A percentile compares a stretch with the other conserved stretches of the same genome.
phyloP scores from a whole-genome alignment of 1,139 yeast species.

The Petasospora rhodanensis region DNA sequence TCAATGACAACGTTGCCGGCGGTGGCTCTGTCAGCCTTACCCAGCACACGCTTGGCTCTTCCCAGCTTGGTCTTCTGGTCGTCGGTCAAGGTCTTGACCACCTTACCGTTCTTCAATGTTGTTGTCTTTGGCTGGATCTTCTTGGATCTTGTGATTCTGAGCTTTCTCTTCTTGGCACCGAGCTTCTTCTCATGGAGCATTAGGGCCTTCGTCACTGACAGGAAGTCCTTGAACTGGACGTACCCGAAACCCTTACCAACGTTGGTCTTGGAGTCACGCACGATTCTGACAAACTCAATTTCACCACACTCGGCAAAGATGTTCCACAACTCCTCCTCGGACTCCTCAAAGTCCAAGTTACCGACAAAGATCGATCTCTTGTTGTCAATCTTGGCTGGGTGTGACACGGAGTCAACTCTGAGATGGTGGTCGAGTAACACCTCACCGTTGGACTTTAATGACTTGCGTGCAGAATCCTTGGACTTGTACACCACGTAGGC shows the following conservation, averaged over 20 bases:
- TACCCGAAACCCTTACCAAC: conserved; percentile 97
- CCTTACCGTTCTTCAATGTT: conserved; percentile 12
- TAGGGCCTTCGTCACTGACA: conserved; percentile 78
- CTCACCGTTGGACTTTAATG: conserved; percentile 56
- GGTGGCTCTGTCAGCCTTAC: conserved; percentile 74
- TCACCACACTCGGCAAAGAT: conserved; percentile 69
- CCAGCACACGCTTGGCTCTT: conserved; percentile 68
- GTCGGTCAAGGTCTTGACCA: conserved; percentile 40
- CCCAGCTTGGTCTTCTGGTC: conserved; percentile 75
- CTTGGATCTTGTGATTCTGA: conserved; percentile 79
- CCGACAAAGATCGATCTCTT: conserved; percentile 89
- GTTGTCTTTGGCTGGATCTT: conserved; percentile 37
- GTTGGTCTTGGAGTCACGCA: conserved; percentile 90
- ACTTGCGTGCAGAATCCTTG: conserved; percentile 48
- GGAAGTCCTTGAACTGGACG: conserved; percentile 82
- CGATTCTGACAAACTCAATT: conserved; percentile 83
- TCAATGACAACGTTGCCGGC: conserved; percentile 54
- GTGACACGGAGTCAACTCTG: conserved; percentile 88
- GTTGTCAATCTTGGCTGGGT: conserved; percentile 83
- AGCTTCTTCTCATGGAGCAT: conserved; percentile 62
- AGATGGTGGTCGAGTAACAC: conserved; percentile 70
- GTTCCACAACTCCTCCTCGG: conserved; percentile 84
- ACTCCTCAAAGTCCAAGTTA: conserved; percentile 87
- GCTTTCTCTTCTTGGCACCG: conserved; percentile 49
- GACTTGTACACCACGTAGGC: conserved; percentile 76